phyloP scores from a whole-genome alignment of 2,329 filamentous ascomycete species.

The Chaetothyriales sp. region DNA sequence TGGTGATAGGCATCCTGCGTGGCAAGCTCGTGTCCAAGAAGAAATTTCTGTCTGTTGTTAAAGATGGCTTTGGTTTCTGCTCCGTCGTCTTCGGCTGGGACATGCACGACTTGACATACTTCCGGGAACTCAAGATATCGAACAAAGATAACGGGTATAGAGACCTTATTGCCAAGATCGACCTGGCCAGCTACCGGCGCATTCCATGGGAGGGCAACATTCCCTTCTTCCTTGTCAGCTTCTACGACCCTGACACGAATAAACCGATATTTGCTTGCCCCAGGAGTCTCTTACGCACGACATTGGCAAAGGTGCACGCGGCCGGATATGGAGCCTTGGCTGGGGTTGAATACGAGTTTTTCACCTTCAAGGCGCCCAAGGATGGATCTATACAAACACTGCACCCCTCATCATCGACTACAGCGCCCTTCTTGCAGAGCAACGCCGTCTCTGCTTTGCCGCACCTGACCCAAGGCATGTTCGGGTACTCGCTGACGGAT shows the following conservation, averaged over 20 bases:
- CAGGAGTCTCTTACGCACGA: slow-evolving; percentile 56
- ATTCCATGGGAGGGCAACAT: slow-evolving; percentile 86
- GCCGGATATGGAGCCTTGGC: slow-evolving; percentile 74
- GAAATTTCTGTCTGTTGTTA: slow-evolving; percentile 76
- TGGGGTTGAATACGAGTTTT: slow-evolving; percentile 92
- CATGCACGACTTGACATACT: slow-evolving; percentile 88
- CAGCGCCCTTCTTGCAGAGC: slow-evolving; percentile 56
- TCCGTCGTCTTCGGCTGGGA: slow-evolving; percentile 94
- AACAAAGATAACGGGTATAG: slow-evolving; percentile 84
- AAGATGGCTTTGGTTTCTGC: slow-evolving; percentile 80
- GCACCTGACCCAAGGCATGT: slow-evolving; percentile 82
- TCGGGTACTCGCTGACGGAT: slow-evolving; percentile 79
- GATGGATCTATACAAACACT: slow-evolving; percentile 29
- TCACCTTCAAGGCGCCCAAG: slow-evolving; percentile 63
- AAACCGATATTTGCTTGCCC: slow-evolving; percentile 65
- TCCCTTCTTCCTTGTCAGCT: slow-evolving; percentile 73
- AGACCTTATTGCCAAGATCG: slow-evolving; percentile 69
- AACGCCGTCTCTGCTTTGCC: slow-evolving; percentile 64
- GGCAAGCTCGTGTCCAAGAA: slow-evolving; percentile 86
- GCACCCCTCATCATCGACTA: slow-evolving; percentile 51
- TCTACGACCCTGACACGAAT: slow-evolving; percentile 64
- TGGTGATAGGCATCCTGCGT: slow-evolving; percentile 44
- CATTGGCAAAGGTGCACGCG: slow-evolving; percentile 52
- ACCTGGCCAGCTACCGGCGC: slow-evolving; percentile 61
- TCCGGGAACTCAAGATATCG: slow-evolving; percentile 70